Evolutionary conservation across 2,329 filamentous ascomycete genomes (phyloP), one percentile per base, ranked within the genome.

Genomic region (Sporothrix sp.): DNA sequence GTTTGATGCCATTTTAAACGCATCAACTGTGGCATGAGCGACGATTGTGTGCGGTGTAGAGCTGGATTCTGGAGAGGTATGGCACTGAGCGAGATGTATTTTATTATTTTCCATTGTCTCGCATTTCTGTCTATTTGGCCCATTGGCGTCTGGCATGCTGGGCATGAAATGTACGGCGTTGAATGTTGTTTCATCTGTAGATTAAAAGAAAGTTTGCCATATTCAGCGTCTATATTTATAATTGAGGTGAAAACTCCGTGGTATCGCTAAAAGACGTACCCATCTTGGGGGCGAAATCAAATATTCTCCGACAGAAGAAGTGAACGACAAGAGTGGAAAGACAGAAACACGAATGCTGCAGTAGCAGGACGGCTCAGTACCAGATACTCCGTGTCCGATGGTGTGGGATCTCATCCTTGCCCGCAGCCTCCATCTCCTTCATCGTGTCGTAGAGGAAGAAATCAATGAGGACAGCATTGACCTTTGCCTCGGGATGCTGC

Each of bases 391-490:
- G 79, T 38, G 90, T 95, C 56, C 90, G 76, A 68, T 96, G 90
- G 67, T 95, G 89, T 5, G 87, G 87, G 54, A 88, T 78, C 36
- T 70, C 72, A 62, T 82, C 78, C 50, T 73, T 65, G 48, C 81
- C 72, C 57, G 72, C 65, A 1, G 69, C 71, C 65, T 97, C 91
- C 63, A 85, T 66, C 62, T 88, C 84, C 66, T 97, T 98, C 69
- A 93, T 89, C 16, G 85, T 81, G 68, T 98, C 93, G 63, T 98
- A 98, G 50, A 98, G 71, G 66, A 96, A 95, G 68, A 97, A 98
- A 66, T 98, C 93, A 56, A 98, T 93, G 59, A 98, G 67, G 35
- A 97, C 87, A 23, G 93, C 90, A 63, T 98, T 98, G 58, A 84
- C 67, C 48, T 78, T 72, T 1, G 82, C 75, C 9, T 84, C 81